Evolutionary conservation across 2,329 filamentous ascomycete species (phyloP).

Genomic region (Alternaria arbusti): DNA sequence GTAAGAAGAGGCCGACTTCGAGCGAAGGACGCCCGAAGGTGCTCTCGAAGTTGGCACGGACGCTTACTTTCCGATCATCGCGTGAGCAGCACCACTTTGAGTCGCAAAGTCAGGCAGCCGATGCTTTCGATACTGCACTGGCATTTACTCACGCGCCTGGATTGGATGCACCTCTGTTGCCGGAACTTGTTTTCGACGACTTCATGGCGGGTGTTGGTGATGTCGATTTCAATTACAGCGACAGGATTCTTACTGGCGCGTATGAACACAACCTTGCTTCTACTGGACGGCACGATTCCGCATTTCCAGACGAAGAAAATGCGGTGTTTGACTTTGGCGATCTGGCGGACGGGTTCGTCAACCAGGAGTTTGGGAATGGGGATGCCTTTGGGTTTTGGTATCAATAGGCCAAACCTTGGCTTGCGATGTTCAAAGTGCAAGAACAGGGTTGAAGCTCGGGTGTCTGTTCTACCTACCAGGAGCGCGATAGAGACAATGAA

Average conservation of each 20-base stretch:
- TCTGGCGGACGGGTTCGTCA: not conserved
- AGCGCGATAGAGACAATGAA: no score
- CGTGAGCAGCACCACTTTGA: not conserved
- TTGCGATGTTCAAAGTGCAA: no score
- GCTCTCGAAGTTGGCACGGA: constrained; percentile 6
- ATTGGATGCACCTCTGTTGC: not conserved
- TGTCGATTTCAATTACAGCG: not conserved
- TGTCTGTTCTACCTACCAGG: no score
- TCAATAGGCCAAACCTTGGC: no score
- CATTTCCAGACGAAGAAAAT: not conserved
- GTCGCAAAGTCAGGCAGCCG: not conserved
- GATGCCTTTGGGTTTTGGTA: not conserved
- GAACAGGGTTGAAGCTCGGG: no score
- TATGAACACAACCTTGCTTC: not conserved
- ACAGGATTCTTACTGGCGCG: not conserved
- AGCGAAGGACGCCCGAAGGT: constrained; percentile 2
- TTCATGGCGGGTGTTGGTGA: not conserved
- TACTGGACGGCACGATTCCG: not conserved
- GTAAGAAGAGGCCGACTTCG: constrained; percentile 4
- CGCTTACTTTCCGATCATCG: not conserved
- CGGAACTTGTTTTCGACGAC: not conserved
- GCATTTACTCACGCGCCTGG: not conserved
- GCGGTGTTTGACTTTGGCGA: not conserved
- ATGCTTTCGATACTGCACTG: not conserved
- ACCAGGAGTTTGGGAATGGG: not conserved